phyloP scores from a whole-genome alignment of 2,329 filamentous ascomycete species.

The Claviceps monticola region DNA sequence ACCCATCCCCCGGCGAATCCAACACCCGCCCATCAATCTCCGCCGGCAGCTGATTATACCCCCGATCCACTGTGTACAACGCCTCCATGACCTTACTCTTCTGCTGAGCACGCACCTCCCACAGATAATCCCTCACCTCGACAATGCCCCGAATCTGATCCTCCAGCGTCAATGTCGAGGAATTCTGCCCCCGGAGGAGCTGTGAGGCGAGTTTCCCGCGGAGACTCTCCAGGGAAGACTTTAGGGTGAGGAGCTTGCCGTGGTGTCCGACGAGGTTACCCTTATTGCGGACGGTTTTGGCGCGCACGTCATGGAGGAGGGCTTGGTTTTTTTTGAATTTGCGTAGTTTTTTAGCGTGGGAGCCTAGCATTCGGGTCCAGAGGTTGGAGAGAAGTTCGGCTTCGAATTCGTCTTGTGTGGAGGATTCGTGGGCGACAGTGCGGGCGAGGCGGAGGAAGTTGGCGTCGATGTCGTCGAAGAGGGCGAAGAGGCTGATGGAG shows the following conservation, averaged over 20 bases:
- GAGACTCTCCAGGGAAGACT: slow-evolving; percentile 75
- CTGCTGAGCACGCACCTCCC: slow-evolving; percentile 61
- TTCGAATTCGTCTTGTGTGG: slow-evolving; percentile 66
- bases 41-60: background rate
- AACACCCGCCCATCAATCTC: background rate
- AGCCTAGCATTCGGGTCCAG: slow-evolving; percentile 74
- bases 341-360: slow-evolving; percentile 58
- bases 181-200: slow-evolving; percentile 56
- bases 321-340: slow-evolving; percentile 88
- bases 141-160: slow-evolving; percentile 77
- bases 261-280: slow-evolving; percentile 77
- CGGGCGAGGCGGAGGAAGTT: slow-evolving; percentile 83
- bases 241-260: slow-evolving; percentile 66
- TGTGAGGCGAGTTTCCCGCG: slow-evolving; percentile 74
- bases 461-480: slow-evolving; percentile 85
- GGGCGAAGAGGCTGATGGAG: slow-evolving; percentile 64
- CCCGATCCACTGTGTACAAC: slow-evolving; percentile 24
- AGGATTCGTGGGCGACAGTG: slow-evolving; percentile 70
- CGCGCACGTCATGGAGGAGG: slow-evolving; percentile 63
- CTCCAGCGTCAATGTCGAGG: slow-evolving; percentile 59
- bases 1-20: too few species aligned
- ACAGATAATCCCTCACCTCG: slow-evolving; percentile 65
- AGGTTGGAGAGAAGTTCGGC: slow-evolving; percentile 70
- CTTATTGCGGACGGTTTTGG: slow-evolving; percentile 79
- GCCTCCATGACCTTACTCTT: slow-evolving; percentile 73